phyloP scores from a whole-genome alignment of 805 yeast genomes.

The Nakazawaea pomicola region DNA sequence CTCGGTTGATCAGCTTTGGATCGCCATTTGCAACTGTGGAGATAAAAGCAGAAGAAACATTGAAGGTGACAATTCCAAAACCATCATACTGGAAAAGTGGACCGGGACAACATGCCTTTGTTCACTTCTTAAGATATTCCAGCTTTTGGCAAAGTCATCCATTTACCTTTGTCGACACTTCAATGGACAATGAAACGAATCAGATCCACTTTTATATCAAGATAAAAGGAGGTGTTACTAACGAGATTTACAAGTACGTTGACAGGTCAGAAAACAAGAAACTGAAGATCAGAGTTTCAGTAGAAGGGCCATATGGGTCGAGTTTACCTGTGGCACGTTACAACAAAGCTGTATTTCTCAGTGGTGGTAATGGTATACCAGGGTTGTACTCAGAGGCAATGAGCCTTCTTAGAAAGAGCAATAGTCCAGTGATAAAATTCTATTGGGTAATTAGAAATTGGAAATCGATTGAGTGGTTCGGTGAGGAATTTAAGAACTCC shows the following conservation, averaged over 20 bases:
- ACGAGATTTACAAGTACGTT: constrained; percentile 21
- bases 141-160: constrained; percentile 44
- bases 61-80: constrained; percentile 40
- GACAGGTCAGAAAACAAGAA: constrained; percentile 20
- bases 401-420: constrained; percentile 21
- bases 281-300: constrained; percentile 31
- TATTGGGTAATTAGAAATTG: constrained; percentile 61
- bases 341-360: constrained; percentile 35
- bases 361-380: constrained; percentile 52
- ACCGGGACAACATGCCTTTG: constrained; percentile 35
- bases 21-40: constrained; percentile 32
- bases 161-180: constrained; percentile 30
- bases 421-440: constrained; percentile 36
- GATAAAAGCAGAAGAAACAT: constrained; percentile 38
- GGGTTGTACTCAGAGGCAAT: constrained; percentile 41
- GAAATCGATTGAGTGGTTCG: constrained; percentile 46
- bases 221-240: constrained; percentile 34
- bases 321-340: constrained; percentile 32
- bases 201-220: constrained; percentile 29
- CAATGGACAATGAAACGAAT: constrained; percentile 13
- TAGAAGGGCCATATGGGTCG: constrained; percentile 65
- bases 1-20: constrained; percentile 31
- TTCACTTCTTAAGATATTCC: constrained; percentile 33
- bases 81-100: constrained; percentile 38
- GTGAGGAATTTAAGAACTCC: constrained; percentile 34